phyloP scores from a whole-genome alignment of 2,329 filamentous ascomycete genomes.

The Colletotrichum simmondsii region DNA sequence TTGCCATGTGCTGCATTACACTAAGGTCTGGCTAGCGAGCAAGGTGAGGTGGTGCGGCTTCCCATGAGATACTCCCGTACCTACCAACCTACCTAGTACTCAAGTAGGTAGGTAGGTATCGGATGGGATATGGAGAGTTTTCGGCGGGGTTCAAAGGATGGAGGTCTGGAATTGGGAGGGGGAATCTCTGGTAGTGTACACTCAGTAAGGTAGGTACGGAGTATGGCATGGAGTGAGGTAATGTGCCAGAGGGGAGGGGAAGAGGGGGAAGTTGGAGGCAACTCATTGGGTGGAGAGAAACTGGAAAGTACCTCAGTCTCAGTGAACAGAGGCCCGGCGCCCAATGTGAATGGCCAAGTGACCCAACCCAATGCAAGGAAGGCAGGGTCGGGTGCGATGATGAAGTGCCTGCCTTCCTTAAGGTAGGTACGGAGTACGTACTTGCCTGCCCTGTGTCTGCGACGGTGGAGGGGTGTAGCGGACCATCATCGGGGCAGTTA shows the following conservation, averaged over 20 bases:
- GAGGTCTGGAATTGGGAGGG: not conserved
- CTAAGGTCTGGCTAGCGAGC: not conserved
- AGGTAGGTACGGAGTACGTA: too few species aligned
- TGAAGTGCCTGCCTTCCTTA: not conserved
- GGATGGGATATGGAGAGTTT: not conserved
- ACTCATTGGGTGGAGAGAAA: not conserved
- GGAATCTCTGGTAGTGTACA: too few species aligned
- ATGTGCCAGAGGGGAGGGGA: not conserved
- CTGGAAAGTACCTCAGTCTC: not conserved
- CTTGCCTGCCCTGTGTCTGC: not conserved
- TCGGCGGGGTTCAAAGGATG: not conserved
- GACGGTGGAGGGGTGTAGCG: not conserved
- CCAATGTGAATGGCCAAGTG: too few species aligned
- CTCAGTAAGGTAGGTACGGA: too few species aligned
- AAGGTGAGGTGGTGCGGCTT: not conserved
- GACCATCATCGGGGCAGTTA: too few species aligned
- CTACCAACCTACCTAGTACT: too few species aligned
- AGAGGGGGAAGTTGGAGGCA: not conserved
- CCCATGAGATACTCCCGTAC: not conserved
- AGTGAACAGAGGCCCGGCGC: not conserved
- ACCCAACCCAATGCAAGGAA: not conserved
- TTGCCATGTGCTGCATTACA: not conserved
- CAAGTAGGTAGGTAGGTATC: too few species aligned
- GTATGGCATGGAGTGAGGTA: too few species aligned
- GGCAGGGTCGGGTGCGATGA: not conserved